Evolutionary conservation across 202 grass and related monocot genomes (phyloP).

Genomic region (Bolboschoenoplectus hybrid): DNA sequence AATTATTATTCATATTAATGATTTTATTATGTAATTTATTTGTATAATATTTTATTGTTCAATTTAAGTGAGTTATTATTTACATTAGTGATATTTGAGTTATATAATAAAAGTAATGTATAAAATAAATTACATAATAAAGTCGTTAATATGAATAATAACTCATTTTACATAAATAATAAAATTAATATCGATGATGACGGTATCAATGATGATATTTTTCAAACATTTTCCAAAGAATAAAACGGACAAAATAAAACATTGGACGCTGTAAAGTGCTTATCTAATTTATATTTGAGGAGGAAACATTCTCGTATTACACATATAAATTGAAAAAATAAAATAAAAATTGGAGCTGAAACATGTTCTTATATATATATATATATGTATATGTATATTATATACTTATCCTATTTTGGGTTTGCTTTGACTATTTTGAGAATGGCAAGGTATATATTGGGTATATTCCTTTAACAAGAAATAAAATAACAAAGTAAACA

Average conservation of each 20-base stretch:
- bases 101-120: no score
- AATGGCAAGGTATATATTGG: slow-evolving; percentile 10
- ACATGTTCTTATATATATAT: neutral
- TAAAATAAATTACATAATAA: no score
- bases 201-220: no score
- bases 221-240: neutral
- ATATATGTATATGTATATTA: no score
- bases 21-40: no score
- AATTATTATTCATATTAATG: no score
- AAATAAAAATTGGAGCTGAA: neutral
- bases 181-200: no score
- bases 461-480: neutral
- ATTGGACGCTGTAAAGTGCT: neutral
- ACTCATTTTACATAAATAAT: no score
- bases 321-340: neutral
- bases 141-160: no score
- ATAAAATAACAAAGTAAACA: neutral
- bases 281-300: neutral
- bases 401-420: neutral
- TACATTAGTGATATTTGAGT: no score
- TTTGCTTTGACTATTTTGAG: neutral
- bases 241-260: neutral
- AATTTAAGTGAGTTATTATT: no score
- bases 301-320: neutral
- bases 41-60: no score